Evolutionary conservation across 257 asterid species (phyloP).

Genomic region (Primulina tabacum): DNA sequence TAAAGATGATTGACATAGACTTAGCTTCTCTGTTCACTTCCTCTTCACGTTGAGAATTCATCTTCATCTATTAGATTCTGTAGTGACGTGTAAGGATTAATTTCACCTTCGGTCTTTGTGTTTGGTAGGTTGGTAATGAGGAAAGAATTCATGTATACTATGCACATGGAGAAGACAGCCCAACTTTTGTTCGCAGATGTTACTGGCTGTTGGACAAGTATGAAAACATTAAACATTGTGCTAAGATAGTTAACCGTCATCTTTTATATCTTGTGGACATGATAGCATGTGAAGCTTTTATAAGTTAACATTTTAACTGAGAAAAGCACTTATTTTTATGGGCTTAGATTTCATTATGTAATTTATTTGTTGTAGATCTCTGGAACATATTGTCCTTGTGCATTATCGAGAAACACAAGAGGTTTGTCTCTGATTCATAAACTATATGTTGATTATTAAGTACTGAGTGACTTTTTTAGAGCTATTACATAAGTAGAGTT

Average conservation of each 20-base stretch:
- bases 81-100: slow-evolving; percentile 26
- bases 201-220: slow-evolving; percentile 99
- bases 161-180: slow-evolving; percentile 90
- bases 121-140: slow-evolving; percentile 78
- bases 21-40: not conserved
- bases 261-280: slow-evolving; percentile 16
- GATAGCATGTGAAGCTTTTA: slow-evolving; percentile 18
- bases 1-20: slow-evolving; percentile 14
- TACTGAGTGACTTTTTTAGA: not conserved
- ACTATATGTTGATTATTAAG: slow-evolving; percentile 7
- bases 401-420: slow-evolving; percentile 98
- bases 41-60: not conserved
- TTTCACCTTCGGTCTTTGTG: slow-evolving; percentile 24
- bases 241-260: slow-evolving; percentile 8
- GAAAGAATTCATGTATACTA: slow-evolving; percentile 98
- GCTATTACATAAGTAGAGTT: not conserved
- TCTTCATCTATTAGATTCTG: slow-evolving; percentile 14
- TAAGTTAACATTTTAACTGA: slow-evolving; percentile 19
- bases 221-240: slow-evolving; percentile 29
- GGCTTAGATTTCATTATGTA: slow-evolving; percentile 18
- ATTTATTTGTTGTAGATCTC: slow-evolving; percentile 57
- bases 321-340: slow-evolving; percentile 4
- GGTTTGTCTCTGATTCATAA: slow-evolving; percentile 50
- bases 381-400: slow-evolving; percentile 93
- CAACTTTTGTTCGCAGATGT: slow-evolving; percentile 97